phyloP scores from a whole-genome alignment of 306 rosid species.

The Begonia masoniana region DNA sequence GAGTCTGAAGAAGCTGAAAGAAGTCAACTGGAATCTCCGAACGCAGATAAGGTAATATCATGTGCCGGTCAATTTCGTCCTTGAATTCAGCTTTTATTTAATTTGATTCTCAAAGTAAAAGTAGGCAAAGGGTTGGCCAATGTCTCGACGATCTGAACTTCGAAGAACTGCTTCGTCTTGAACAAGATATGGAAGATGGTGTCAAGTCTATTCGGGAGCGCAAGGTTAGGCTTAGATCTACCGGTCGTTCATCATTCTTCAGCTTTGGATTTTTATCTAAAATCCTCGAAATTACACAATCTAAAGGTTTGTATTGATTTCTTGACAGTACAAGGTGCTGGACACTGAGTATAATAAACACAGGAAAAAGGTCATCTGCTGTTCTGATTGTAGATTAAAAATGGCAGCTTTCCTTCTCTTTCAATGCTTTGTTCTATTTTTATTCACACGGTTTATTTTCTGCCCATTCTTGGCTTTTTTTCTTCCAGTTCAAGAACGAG shows the following conservation, averaged over 20 bases:
- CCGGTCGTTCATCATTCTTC: not conserved
- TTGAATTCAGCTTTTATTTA: not conserved
- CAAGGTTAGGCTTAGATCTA: slow-evolving; percentile 26
- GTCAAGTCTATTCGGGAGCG: slow-evolving; percentile 45
- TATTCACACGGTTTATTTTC: not conserved
- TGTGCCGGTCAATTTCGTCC: too few species aligned
- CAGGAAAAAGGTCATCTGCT: slow-evolving; percentile 44
- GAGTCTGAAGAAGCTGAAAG: slow-evolving; percentile 40
- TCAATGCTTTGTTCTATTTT: not conserved
- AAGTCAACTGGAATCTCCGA: slow-evolving; percentile 51
- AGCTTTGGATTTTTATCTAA: not conserved
- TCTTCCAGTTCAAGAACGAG: slow-evolving; percentile 32
- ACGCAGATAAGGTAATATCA: slow-evolving; percentile 51
- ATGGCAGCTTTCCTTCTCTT: not conserved
- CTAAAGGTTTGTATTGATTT: not conserved
- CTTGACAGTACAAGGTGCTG: slow-evolving; percentile 33
- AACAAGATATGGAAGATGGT: slow-evolving; percentile 52
- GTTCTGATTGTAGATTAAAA: too few species aligned
- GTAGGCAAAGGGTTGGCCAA: slow-evolving; percentile 71
- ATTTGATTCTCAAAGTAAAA: not conserved
- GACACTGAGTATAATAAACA: slow-evolving; percentile 35
- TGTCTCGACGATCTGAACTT: slow-evolving; percentile 42
- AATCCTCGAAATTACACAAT: too few species aligned
- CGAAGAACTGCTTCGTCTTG: slow-evolving; percentile 41
- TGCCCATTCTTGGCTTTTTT: not conserved